Evolutionary conservation across 2,329 filamentous ascomycete species (phyloP).

Genomic region (Venturia asperata): DNA sequence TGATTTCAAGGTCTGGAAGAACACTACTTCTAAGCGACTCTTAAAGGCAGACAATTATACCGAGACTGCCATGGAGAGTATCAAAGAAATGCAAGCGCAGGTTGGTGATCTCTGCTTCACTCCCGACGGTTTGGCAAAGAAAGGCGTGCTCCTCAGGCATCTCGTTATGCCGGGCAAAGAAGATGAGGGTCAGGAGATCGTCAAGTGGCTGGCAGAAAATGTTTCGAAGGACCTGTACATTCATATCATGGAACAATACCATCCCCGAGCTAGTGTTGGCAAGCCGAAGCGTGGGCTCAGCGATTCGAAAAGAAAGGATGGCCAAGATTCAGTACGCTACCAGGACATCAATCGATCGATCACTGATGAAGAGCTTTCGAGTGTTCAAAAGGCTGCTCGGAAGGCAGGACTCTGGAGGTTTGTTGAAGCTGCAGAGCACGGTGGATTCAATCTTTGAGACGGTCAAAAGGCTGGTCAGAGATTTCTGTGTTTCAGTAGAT

Average conservation of each 20-base stretch:
- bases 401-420: constrained; percentile 72
- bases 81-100: constrained; percentile 72
- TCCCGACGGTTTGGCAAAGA: constrained; percentile 70
- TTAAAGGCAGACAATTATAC: constrained; percentile 75
- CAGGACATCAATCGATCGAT: constrained; percentile 71
- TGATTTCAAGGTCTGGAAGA: constrained; percentile 77
- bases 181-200: constrained; percentile 64
- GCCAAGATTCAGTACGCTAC: constrained; percentile 52
- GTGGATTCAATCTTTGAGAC: constrained; percentile 38
- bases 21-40: constrained; percentile 58
- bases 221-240: constrained; percentile 70
- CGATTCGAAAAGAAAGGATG: constrained; percentile 28
- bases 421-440: constrained; percentile 55
- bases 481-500: too few relatives aligned
- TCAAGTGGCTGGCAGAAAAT: constrained; percentile 66
- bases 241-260: constrained; percentile 86
- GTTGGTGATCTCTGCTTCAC: constrained; percentile 81
- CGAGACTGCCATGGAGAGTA: constrained; percentile 63
- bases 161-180: constrained; percentile 79
- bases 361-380: constrained; percentile 55
- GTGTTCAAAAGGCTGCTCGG: constrained; percentile 60
- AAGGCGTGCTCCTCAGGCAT: constrained; percentile 67
- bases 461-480: background rate
- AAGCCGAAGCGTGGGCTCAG: constrained; percentile 45
- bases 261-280: constrained; percentile 72